These are phyloP conservation scores for Verbena officinalis DNA, from an alignment of 257 asterid species.

Conservation along the genomic window DNA sequence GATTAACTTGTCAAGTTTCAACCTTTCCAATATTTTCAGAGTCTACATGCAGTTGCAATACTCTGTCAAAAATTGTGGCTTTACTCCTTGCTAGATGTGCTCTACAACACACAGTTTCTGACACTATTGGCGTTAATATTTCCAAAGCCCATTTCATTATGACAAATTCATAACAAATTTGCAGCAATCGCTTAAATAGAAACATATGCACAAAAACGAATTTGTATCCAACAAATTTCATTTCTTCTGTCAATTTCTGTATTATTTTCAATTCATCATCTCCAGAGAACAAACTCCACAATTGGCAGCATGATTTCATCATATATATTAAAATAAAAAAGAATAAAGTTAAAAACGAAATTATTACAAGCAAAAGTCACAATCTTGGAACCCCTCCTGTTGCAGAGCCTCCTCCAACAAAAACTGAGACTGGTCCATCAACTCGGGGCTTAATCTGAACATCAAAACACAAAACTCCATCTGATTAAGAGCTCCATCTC, in stretches of 20 bases:
- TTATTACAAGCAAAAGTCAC: conserved; percentile 9
- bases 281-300: conserved; percentile 18
- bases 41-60: background rate
- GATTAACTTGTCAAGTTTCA: background rate
- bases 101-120: too few species aligned
- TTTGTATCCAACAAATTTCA: conserved; percentile 20
- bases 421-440: conserved; percentile 55
- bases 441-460: conserved; percentile 61
- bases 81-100: background rate
- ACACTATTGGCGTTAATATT: background rate
- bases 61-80: background rate
- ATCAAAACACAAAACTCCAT: conserved; percentile 62
- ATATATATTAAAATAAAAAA: conserved; percentile 18
- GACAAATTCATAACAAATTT: background rate
- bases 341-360: background rate
- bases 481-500: conserved; percentile 63
- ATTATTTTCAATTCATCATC: conserved; percentile 6
- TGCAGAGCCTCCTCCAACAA: conserved; percentile 51
- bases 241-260: conserved; percentile 20
- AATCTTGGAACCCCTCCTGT: conserved; percentile 44
- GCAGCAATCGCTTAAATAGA: background rate
- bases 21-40: background rate
- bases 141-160: background rate
- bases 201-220: background rate
- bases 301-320: conserved; percentile 18